phyloP scores from a whole-genome alignment of 257 asterid genomes.

The Solanum tacnaense region DNA sequence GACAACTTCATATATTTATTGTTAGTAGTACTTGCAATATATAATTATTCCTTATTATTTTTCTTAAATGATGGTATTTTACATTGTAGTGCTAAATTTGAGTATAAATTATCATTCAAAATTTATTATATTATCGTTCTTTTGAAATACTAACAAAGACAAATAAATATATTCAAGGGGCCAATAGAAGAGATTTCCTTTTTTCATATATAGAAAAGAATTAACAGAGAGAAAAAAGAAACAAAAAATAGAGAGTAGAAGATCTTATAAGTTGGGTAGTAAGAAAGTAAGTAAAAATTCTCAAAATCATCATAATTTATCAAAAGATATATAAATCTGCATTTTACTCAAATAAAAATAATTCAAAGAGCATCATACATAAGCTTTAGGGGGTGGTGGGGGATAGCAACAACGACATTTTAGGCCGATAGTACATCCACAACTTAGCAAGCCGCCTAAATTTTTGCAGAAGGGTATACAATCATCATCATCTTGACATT shows the following conservation, averaged over 20 bases:
- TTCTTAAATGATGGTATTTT: too few relatives aligned
- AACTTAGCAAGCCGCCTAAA: not conserved
- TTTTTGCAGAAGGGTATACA: not conserved
- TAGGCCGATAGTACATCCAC: not conserved
- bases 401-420: not conserved
- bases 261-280: not conserved
- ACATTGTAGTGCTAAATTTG: too few relatives aligned
- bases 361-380: not conserved
- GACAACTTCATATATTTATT: too few relatives aligned
- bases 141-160: not conserved
- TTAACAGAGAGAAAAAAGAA: not conserved
- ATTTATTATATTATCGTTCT: not conserved
- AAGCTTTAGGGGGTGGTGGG: not conserved
- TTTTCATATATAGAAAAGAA: not conserved
- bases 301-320: not conserved
- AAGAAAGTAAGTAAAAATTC: not conserved
- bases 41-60: too few relatives aligned
- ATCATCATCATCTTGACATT: not conserved
- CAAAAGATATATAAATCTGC: not conserved
- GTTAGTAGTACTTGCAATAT: too few relatives aligned
- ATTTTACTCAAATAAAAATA: not conserved
- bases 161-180: too few relatives aligned
- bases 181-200: too few relatives aligned
- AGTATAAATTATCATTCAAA: too few relatives aligned
- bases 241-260: not conserved